Base-by-base conservation (phyloP, 2,329 filamentous ascomycete species). In the Elsinoe ampelina region DNA sequence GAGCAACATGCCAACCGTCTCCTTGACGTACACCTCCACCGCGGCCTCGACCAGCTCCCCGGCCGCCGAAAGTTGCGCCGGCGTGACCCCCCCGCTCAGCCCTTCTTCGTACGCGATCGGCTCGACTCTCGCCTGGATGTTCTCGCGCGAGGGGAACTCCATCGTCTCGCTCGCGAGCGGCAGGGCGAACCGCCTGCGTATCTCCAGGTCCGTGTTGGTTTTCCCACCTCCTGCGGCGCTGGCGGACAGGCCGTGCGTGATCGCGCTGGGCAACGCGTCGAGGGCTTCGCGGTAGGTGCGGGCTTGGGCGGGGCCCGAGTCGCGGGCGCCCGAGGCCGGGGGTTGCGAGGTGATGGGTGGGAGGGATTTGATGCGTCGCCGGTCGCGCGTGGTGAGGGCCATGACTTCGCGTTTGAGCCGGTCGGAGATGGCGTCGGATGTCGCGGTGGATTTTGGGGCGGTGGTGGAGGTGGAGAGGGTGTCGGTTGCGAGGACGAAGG, bases 381-480 rank as follows among this genome's bases (percentile, higher is more conserved):
- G 71, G 65, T 85, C 82, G 59, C 81, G 70, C 1, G 81, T 74
- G 47, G 78, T 79, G 43, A 85, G 66, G 57, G 79, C 75, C 82
- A 85, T 85, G 12, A 84, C 76, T 70, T 85, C 82, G 26, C 75
- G 75, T 70, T 84, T 85, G 51, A 84, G 68, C 61, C 82, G 70
- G 67, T 84, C 81, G 66, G 85, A 82, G 41, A 77, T 77, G 56
- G 79, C 79, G 72, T 85, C 81, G 48, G 80, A 80, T 17, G 77
- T 76, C 34, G 67, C 66, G 34, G 75, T 72, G n/a, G 63, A 63
- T 39, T 41, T 57, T 1, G 48, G 22, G 3, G 64, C 62, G 36
- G 60, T 61, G 3, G 88, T 86, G 13, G 87, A 90, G 54, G 82
- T 78, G 39, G 73, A 84, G 50, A 82, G 83, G 15, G 92, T 95